Base-by-base conservation (phyloP, 2,329 filamentous ascomycete genomes). In the Sporothrix euskadiensis region DNA sequence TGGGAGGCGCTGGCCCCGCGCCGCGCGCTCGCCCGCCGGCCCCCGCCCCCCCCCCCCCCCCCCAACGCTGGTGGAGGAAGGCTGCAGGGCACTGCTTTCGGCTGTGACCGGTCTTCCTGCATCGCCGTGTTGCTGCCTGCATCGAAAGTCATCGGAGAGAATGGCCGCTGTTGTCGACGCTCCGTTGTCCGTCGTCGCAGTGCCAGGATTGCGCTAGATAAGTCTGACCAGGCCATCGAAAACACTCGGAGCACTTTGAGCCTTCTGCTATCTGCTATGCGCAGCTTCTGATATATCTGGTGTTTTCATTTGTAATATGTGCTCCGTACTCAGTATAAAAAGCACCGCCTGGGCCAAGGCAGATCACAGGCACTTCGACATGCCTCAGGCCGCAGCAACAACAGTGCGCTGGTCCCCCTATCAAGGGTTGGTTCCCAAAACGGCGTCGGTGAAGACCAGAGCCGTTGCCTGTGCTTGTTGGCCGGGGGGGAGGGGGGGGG, bases 381-480 rank as follows among this genome's bases (percentile, higher is more conserved):
- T 52, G 65, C 14, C 26, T 30, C 30, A 69, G 47, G 39, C 52
- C 35, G 41, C 56, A 63, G 41, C 35, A 52, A 30, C 14, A n/a
- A 30, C 4, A 49, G 56, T 47, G 56, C 59, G 35, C 44, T 47
- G 30, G 22, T 44, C n/a, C n/a, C 57, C 22, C 30, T 26, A 44
- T 54, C 32, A 26, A 39, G 57, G 19, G 9, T 12, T 6, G 9
- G 49, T 26, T 63, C 73, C 73, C 32, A 69, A 74, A 73, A 32
- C 39, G 63, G 73, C 69, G 73, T 74, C 73, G 73, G 73, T 74
- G 71, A 73, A 69, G 71, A n/a, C 59, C 44, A 68, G 16, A 49
- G 26, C 26, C 10, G 9, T 66, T 9, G 22, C 44, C 65, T 12
- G 10, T 26, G 35, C 32, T 32, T 57, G 26, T 57, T 57, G 14